These are phyloP conservation scores for Protomyces arabidopsidicola DNA, from an alignment of 1,139 yeast species.

Conservation along the genomic window DNA sequence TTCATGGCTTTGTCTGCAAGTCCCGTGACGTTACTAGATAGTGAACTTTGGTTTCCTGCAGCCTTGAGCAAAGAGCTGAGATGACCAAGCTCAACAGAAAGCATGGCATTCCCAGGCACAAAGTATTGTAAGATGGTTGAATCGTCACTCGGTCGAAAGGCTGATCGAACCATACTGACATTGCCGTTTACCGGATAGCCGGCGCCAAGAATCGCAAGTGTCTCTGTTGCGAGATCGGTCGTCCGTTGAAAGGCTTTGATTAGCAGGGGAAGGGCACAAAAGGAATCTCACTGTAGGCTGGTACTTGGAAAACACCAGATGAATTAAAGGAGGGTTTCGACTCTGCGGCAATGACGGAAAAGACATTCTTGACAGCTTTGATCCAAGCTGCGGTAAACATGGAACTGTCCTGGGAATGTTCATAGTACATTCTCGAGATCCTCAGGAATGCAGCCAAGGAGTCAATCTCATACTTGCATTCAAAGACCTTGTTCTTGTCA, in stretches of 20 bases:
- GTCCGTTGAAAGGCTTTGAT: conserved; percentile 54
- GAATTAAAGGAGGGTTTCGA: conserved; percentile 58
- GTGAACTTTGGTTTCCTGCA: conserved; percentile 20
- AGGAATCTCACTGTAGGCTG: neutral
- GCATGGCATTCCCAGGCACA: conserved; percentile 80
- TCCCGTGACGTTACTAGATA: conserved; percentile 22
- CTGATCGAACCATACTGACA: conserved; percentile 73
- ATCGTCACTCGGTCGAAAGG: conserved; percentile 87
- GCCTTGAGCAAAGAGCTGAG: conserved; percentile 16
- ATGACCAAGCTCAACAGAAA: conserved; percentile 55
- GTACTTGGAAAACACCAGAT: conserved; percentile 53
- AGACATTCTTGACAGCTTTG: conserved; percentile 52
- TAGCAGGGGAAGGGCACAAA: neutral
- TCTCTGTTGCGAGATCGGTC: conserved; percentile 66
- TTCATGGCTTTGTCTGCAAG: conserved; percentile 38
- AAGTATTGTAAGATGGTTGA: conserved; percentile 75
- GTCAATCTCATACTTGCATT: conserved; percentile 85
- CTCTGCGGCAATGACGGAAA: conserved; percentile 57
- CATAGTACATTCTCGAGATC: conserved; percentile 64
- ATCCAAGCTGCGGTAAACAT: conserved; percentile 58
- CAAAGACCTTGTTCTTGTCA: conserved; percentile 63
- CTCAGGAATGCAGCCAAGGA: conserved; percentile 79
- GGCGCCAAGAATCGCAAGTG: conserved; percentile 67
- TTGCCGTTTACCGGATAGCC: conserved; percentile 76
- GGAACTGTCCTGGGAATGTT: conserved; percentile 49